A percentile compares a stretch with the other conserved stretches of the same genome.
Evolutionary conservation across 306 rosid species (phyloP).

Genomic region (Sechiopsis laciniata): DNA sequence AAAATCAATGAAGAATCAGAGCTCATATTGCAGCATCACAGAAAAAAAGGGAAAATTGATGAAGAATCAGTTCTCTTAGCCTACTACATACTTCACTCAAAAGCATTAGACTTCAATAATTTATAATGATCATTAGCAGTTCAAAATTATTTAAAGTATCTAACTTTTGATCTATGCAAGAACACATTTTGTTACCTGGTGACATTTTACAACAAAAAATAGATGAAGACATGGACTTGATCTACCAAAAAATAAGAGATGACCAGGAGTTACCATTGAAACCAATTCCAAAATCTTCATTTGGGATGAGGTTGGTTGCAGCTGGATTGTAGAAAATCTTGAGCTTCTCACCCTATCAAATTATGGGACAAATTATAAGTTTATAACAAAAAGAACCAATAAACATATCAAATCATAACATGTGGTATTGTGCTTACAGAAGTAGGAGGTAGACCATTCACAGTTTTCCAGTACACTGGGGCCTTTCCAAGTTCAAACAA

Average conservation of each 20-base stretch:
- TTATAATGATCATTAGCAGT: background rate
- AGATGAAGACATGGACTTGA: background rate
- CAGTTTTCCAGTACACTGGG: conserved; percentile 84
- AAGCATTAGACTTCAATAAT: background rate
- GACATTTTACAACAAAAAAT: background rate
- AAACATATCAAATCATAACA: background rate
- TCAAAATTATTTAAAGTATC: background rate
- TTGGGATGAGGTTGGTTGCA: conserved; percentile 57
- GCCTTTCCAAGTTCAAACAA: conserved; percentile 76
- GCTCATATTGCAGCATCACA: conserved; percentile 3
- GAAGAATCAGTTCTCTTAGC: background rate
- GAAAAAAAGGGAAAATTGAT: background rate
- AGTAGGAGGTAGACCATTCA: conserved; percentile 77
- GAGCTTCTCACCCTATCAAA: conserved; percentile 74
- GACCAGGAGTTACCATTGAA: conserved; percentile 56
- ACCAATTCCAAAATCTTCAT: conserved; percentile 75
- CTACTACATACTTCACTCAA: background rate
- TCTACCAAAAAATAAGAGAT: background rate
- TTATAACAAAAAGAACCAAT: background rate
- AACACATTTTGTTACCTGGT: background rate
- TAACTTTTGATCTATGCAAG: background rate
- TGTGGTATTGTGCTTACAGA: conserved; percentile 42
- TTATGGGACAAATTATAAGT: conserved; percentile 9
- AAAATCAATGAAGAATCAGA: conserved; percentile 15
- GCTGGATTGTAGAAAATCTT: conserved; percentile 84